Percentiles rank a stretch among this genome's conserved stretches.
Evolutionary conservation across 2,329 filamentous ascomycete genomes (phyloP).

Genomic region (Aureobasidium lini): DNA sequence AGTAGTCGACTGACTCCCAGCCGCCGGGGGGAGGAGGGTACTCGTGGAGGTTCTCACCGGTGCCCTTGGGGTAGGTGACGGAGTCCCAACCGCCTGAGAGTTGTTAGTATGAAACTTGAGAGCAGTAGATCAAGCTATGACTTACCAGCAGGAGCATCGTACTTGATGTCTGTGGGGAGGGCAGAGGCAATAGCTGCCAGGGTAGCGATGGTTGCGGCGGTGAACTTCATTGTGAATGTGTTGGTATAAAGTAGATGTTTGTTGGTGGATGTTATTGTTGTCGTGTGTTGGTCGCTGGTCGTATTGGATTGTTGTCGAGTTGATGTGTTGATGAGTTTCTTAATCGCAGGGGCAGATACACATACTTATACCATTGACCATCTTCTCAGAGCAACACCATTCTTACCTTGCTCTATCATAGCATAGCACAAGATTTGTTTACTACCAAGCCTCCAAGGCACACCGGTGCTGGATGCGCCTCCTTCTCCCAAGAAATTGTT

Average conservation of each 20-base stretch:
- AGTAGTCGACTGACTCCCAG: conserved; percentile 9
- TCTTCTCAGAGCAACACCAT: no score
- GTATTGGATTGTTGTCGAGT: neutral
- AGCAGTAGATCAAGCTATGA: neutral
- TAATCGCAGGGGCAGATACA: neutral
- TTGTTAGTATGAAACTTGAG: neutral
- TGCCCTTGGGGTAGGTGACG: conserved; percentile 12
- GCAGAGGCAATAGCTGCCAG: conserved; percentile 11
- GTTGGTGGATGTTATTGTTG: neutral
- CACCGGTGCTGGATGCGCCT: neutral
- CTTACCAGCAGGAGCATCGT: conserved; percentile 13
- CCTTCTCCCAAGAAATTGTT: neutral
- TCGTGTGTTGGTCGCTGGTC: neutral
- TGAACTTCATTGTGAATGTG: conserved; percentile 15
- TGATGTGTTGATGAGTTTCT: neutral
- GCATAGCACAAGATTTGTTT: neutral
- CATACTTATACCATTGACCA: neutral
- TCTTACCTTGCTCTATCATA: neutral
- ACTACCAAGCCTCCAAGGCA: neutral
- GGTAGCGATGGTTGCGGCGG: conserved; percentile 9
- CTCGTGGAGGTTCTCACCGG: conserved; percentile 5
- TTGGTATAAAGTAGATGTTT: neutral
- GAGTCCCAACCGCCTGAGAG: conserved; percentile 10
- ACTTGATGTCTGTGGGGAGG: conserved; percentile 2
- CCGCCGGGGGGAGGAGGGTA: conserved; percentile 11